These are phyloP conservation scores for Cryptococcus neoformans DNA, from an alignment of 1,284 basidiomycete genomes.

Conservation along the genomic window DNA sequence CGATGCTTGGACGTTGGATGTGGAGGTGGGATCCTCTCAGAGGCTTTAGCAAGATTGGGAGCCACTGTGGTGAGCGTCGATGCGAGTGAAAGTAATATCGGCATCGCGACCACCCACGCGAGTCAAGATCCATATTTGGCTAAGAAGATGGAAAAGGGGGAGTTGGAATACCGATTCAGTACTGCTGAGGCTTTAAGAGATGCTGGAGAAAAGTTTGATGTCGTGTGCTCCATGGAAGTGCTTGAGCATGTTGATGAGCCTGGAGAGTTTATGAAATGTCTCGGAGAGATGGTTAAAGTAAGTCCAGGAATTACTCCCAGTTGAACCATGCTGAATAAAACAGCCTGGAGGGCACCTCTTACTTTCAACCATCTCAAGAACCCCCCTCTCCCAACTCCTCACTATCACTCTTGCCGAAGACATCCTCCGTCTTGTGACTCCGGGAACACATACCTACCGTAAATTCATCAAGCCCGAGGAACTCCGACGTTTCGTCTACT, in stretches of 20 bases:
- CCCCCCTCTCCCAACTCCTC: conserved; percentile 81
- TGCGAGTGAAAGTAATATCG: conserved; percentile 81
- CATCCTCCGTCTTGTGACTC: conserved; percentile 73
- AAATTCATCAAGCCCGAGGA: conserved; percentile 91
- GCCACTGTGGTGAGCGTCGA: conserved; percentile 85
- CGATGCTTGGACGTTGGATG: conserved; percentile 85
- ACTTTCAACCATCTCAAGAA: conserved; percentile 94
- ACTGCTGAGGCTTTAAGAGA: conserved; percentile 70
- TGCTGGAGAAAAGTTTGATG: conserved; percentile 65
- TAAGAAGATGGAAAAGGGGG: conserved; percentile 10
- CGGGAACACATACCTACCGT: conserved; percentile 86
- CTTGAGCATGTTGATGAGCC: conserved; percentile 97
- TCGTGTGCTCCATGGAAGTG: conserved; percentile 98
- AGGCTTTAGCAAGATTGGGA: conserved; percentile 86
- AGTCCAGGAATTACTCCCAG: conserved; percentile 14
- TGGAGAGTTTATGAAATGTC: conserved; percentile 72
- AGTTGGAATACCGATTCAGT: conserved; percentile 66
- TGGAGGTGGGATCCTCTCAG: conserved; percentile 90
- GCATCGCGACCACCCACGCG: conserved; percentile 81
- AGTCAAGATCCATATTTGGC: conserved; percentile 65
- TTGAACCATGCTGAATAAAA: not conserved
- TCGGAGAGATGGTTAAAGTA: conserved; percentile 81
- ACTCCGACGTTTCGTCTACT: conserved; percentile 77
- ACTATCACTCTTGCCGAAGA: conserved; percentile 91
- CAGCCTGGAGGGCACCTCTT: conserved; percentile 95